These are phyloP conservation scores for Pseudocercospora pini-densiflorae DNA, from an alignment of 2,329 filamentous ascomycete species.

Conservation along the genomic window DNA sequence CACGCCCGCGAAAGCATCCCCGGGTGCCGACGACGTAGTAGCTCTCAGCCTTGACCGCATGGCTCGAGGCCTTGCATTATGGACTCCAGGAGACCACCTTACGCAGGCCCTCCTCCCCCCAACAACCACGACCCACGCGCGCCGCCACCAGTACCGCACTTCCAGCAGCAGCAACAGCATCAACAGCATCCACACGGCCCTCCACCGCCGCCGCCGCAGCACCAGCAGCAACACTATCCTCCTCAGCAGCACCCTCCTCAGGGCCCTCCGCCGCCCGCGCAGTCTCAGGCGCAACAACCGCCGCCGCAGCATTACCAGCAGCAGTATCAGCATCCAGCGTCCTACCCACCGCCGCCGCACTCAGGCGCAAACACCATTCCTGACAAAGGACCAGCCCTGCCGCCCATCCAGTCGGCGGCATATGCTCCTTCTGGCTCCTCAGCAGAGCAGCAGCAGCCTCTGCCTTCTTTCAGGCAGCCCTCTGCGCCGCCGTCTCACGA, in stretches of 20 bases:
- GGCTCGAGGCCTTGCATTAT: slow-evolving; percentile 28
- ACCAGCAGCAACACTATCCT: slow-evolving; percentile 25
- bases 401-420: slow-evolving; percentile 33
- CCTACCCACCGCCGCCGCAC: slow-evolving; percentile 23
- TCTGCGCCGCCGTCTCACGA: slow-evolving; percentile 33
- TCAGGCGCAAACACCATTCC: slow-evolving; percentile 27
- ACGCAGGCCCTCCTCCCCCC: slow-evolving; percentile 18
- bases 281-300: slow-evolving; percentile 17
- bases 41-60: slow-evolving; percentile 30
- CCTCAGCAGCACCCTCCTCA: slow-evolving; percentile 15
- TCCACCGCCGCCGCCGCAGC: slow-evolving; percentile 13
- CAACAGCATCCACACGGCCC: slow-evolving; percentile 13
- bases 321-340: slow-evolving; percentile 26
- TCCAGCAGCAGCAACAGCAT: slow-evolving; percentile 14
- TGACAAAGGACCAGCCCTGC: slow-evolving; percentile 28
- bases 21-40: slow-evolving; percentile 26
- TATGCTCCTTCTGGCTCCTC: slow-evolving; percentile 32
- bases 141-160: slow-evolving; percentile 22
- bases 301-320: slow-evolving; percentile 17
- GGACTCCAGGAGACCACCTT: slow-evolving; percentile 30
- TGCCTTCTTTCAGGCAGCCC: slow-evolving; percentile 35
- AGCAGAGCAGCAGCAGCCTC: slow-evolving; percentile 30
- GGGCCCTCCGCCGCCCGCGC: slow-evolving; percentile 12
- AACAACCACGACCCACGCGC: slow-evolving; percentile 18
- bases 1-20: slow-evolving; percentile 28